A percentile compares a stretch with the other conserved stretches of the same genome.
phyloP scores from a whole-genome alignment of 805 yeast species.

The Komagataella phaffii region DNA sequence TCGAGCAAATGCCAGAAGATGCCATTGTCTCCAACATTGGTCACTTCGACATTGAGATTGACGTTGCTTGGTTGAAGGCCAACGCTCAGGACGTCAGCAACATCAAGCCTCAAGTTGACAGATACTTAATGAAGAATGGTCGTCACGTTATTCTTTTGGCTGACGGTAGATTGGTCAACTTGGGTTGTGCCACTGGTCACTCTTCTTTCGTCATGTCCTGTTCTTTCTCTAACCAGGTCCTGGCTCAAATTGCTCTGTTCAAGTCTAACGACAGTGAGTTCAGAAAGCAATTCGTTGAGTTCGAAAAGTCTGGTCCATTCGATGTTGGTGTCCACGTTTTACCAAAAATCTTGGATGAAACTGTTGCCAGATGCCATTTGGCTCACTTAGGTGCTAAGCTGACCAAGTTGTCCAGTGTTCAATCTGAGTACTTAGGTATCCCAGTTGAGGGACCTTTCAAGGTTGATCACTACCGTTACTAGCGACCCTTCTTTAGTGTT shows the following conservation, averaged over 20 bases:
- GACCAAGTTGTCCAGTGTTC: constrained; percentile 60
- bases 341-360: constrained; percentile 97
- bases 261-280: constrained; percentile 72
- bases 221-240: constrained; percentile 98
- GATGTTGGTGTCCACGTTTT: constrained; percentile 86
- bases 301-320: constrained; percentile 86
- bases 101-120: constrained; percentile 99
- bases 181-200: constrained; percentile 99
- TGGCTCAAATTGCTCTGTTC: constrained; percentile 97
- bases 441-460: constrained; percentile 94
- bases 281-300: constrained; percentile 75
- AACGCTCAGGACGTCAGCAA: constrained; percentile 88
- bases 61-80: constrained; percentile 96
- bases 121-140: constrained; percentile 81
- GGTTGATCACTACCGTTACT: constrained; percentile 97
- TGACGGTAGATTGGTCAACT: constrained; percentile 98
- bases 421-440: constrained; percentile 89
- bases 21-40: constrained; percentile 99
- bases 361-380: constrained; percentile 95
- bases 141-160: constrained; percentile 93
- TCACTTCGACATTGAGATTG: constrained; percentile 98
- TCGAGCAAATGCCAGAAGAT: constrained; percentile 92
- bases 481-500: constrained; percentile 15
- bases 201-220: constrained; percentile 98
- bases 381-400: constrained; percentile 87